phyloP scores from a whole-genome alignment of 139 green algal species.

The Micromonas pusilla region DNA sequence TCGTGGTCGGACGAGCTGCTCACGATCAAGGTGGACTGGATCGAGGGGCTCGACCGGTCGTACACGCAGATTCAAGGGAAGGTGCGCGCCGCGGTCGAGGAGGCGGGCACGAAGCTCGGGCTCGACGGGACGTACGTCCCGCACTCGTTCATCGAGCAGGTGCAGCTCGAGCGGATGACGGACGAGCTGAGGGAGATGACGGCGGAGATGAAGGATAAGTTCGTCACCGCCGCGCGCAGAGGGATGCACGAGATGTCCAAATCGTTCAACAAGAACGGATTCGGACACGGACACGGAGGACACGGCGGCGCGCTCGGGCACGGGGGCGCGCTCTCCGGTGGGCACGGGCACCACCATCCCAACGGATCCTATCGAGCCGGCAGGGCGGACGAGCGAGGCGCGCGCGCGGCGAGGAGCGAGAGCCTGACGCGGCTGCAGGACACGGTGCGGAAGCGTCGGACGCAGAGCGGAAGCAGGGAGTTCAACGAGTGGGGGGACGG shows the following conservation, averaged over 20 bases:
- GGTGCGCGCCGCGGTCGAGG: constrained; percentile 57
- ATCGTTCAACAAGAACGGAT: too few relatives aligned
- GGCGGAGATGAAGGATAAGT: background rate
- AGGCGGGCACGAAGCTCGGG: constrained; percentile 56
- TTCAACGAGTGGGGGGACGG: background rate
- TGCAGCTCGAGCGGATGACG: constrained; percentile 46
- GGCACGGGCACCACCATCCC: too few relatives aligned
- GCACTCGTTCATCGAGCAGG: constrained; percentile 89
- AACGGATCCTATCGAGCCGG: background rate
- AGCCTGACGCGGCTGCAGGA: background rate
- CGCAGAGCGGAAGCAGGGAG: background rate
- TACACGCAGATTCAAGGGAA: constrained; percentile 60
- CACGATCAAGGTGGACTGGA: constrained; percentile 75
- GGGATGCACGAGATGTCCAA: background rate
- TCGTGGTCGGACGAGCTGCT: constrained; percentile 37
- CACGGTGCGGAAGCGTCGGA: background rate
- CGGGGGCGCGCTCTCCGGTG: too few relatives aligned
- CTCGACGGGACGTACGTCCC: constrained; percentile 80
- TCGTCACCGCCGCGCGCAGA: background rate
- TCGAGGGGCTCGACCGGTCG: constrained; percentile 48
- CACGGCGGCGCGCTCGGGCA: too few relatives aligned
- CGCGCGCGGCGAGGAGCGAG: background rate
- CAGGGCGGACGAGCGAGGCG: background rate
- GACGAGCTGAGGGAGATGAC: constrained; percentile 27
- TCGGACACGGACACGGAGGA: too few relatives aligned